phyloP scores from a whole-genome alignment of 495 filamentous ascomycete species.

The Hypoxylon rickii region DNA sequence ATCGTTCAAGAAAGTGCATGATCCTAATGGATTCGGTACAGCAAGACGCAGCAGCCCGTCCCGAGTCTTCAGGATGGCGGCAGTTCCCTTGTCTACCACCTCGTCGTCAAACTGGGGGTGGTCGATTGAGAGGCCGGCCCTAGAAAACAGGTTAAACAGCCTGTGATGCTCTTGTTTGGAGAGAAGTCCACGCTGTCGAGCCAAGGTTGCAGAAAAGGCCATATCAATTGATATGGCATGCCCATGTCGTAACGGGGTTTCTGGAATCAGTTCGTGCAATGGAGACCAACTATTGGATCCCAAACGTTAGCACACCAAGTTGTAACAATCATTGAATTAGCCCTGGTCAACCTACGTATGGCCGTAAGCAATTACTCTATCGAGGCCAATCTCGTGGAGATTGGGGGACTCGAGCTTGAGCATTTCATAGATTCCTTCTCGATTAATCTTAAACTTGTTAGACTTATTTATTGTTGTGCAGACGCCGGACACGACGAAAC shows the following conservation, averaged over 20 bases:
- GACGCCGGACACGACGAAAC: background rate
- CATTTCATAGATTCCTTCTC: conserved; percentile 64
- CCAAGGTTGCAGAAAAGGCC: conserved; percentile 67
- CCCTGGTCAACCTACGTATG: conserved; percentile 66
- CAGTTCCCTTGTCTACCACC: conserved; percentile 61
- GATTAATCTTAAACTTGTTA: conserved; percentile 53
- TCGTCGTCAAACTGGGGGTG: conserved; percentile 63
- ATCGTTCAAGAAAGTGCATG: conserved; percentile 63
- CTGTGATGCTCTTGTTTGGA: conserved; percentile 55
- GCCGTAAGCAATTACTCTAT: conserved; percentile 69
- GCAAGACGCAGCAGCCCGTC: conserved; percentile 63
- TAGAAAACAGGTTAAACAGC: conserved; percentile 63
- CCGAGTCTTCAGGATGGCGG: conserved; percentile 65
- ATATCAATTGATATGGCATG: conserved; percentile 71
- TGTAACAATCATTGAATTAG: background rate
- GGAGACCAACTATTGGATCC: conserved; percentile 67
- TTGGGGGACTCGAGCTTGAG: conserved; percentile 67
- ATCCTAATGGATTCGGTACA: conserved; percentile 60
- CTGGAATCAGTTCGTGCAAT: conserved; percentile 63
- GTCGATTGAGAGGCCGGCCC: conserved; percentile 65
- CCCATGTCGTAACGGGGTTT: conserved; percentile 64
- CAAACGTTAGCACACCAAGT: too few species aligned
- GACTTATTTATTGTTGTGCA: background rate
- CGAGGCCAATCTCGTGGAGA: conserved; percentile 65
- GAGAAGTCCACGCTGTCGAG: conserved; percentile 56